Base-by-base conservation (phyloP, 768 basidiomycete species). In the Dioszegia crocea region DNA sequence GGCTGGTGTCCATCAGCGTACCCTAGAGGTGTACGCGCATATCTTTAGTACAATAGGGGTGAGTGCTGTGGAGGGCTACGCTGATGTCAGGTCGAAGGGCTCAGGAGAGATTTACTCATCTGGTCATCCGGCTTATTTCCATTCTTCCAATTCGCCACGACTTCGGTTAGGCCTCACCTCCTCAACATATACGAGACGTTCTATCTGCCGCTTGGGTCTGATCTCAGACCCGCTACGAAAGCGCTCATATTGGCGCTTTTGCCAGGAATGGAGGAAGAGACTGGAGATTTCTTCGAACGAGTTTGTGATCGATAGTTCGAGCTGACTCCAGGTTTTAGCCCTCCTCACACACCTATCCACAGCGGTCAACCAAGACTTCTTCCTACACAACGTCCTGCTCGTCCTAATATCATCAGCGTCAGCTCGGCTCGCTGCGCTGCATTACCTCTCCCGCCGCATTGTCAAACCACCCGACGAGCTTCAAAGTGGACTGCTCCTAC, bases 121-220 rank as follows among this genome's bases (percentile, higher is more conserved):
- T 99, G 96, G 96, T 91, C 91, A 0, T 87, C 91, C 3, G 96
- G 96, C 6, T 78, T 99, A 4, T 97, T 99, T 75, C 96, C 96
- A 0, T 98, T 98, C 84, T 97, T 98, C 69, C 91, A 97, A 78
- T 98, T 91, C 76, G 91, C 96, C 10, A 88, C 94, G n/a, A 98
- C 93, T n/a, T 92, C 92, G 19, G 92, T 97, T 58, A 59, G 94
- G 87, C 93, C 93, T 2, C 83, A 86, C 21, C 81, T 99, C 1
- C 82, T 99, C 45, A 88, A 86, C 66, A 83, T 98, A n/a, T 98
- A 91, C 70, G 90, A 96, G 66, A 88, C 85, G 8, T 84, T 90
- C 78, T 99, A 96, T 76, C 80, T 98, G 4, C 91, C 96, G 0
- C 79, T 99, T 29, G 86, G 91, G 79, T 79, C 78, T 4, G 82